These are phyloP conservation scores for Kingdonia uniflora DNA, from an alignment of 164 flowering plant species.

Conservation along the genomic window DNA sequence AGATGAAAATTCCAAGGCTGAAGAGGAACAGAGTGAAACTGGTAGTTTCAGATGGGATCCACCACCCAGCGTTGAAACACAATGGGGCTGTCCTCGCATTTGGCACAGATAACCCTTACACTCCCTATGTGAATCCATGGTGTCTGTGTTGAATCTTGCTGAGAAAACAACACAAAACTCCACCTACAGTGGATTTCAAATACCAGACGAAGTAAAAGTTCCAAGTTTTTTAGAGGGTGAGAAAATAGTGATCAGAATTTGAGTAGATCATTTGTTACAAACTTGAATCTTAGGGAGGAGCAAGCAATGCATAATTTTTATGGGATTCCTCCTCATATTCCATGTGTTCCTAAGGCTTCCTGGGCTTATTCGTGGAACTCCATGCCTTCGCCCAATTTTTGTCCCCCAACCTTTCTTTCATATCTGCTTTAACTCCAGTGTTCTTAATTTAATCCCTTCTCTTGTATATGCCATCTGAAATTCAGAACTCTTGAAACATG, in stretches of 20 bases:
- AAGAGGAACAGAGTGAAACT: conserved; percentile 25
- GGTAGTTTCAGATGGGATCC: conserved; percentile 23
- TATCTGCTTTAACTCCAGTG: too few species aligned
- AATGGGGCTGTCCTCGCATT: conserved; percentile 51
- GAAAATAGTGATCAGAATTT: conserved; percentile 57
- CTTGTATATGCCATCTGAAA: too few species aligned
- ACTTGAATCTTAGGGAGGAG: conserved; percentile 26
- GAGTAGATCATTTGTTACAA: conserved; percentile 35
- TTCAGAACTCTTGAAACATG: too few species aligned
- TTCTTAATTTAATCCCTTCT: too few species aligned
- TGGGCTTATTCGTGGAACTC: conserved; percentile 52
- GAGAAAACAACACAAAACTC: conserved; percentile 30
- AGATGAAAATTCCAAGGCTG: conserved; percentile 13
- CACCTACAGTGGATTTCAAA: conserved; percentile 24
- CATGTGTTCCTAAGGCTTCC: conserved; percentile 37
- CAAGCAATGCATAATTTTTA: conserved; percentile 19
- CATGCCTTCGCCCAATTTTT: conserved; percentile 37
- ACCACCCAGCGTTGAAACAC: conserved; percentile 22
- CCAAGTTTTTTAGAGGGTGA: conserved; percentile 16
- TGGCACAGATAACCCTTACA: conserved; percentile 38
- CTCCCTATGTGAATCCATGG: conserved; percentile 51
- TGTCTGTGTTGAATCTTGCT: conserved; percentile 36
- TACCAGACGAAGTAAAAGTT: conserved; percentile 25
- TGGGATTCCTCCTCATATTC: conserved; percentile 39
- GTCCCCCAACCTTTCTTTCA: conserved; percentile 39